These are phyloP conservation scores for Colletotrichum acutatum DNA, from an alignment of 2,329 filamentous ascomycete genomes.

Conservation along the genomic window DNA sequence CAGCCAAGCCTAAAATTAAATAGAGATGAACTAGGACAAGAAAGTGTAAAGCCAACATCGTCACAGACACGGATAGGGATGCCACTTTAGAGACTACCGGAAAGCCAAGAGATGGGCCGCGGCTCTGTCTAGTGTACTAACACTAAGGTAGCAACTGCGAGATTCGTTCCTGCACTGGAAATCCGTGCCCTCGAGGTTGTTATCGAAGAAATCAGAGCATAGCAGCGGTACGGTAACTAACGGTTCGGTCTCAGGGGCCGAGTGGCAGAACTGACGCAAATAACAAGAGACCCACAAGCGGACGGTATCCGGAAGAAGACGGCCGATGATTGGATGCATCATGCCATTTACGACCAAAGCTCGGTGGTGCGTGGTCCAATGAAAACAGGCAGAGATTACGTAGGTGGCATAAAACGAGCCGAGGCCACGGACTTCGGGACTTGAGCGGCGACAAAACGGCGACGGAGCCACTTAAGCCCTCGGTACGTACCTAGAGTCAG, in stretches of 20 bases:
- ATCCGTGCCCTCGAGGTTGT: too few relatives aligned
- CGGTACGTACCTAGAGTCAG: not conserved
- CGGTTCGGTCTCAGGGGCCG: not conserved
- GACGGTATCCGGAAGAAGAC: not conserved
- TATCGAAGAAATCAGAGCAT: too few relatives aligned
- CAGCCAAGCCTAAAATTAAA: not conserved
- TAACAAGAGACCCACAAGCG: not conserved
- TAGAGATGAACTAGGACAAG: not conserved
- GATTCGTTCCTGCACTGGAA: not conserved
- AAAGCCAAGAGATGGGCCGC: slow-evolving; percentile 19
- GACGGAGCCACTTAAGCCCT: not conserved
- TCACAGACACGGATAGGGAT: not conserved
- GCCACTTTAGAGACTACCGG: not conserved
- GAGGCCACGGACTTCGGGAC: slow-evolving; percentile 33
- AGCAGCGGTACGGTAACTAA: not conserved
- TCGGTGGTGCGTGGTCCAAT: not conserved
- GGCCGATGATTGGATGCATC: not conserved
- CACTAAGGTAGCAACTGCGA: not conserved
- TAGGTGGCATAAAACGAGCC: slow-evolving; percentile 22
- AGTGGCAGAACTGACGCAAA: not conserved
- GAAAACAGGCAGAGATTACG: not conserved
- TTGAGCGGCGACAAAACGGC: not conserved
- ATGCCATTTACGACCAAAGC: not conserved
- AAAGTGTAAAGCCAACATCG: not conserved
- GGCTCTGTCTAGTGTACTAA: not conserved